Conservation (phyloP, 306 rosid genomes). For the Psophocarpus tetragonolobus region DNA sequence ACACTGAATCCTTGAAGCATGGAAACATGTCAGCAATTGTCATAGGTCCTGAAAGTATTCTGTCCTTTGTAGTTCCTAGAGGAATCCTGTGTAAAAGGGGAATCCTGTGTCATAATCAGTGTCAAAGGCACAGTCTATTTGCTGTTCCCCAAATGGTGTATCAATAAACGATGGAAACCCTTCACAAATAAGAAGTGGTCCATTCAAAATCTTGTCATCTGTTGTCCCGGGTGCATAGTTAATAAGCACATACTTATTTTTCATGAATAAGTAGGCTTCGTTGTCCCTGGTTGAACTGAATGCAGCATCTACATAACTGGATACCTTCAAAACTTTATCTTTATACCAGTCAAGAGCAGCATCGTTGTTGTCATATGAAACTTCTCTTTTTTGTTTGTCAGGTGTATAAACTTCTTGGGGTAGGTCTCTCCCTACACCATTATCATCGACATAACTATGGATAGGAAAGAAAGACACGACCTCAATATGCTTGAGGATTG, state of each 20-base stretch:
- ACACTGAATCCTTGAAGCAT: background rate
- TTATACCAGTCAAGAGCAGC: background rate
- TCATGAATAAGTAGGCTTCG: background rate
- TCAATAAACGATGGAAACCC: background rate
- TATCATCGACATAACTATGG: background rate
- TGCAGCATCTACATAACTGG: background rate
- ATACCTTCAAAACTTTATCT: background rate
- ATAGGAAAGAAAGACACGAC: background rate
- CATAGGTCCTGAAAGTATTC: background rate
- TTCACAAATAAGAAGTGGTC: background rate
- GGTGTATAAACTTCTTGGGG: background rate
- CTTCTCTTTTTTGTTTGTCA: background rate
- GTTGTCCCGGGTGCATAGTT: constrained; percentile 4
- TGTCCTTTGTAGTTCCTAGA: background rate
- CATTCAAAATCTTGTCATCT: background rate
- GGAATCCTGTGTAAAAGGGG: too few relatives aligned
- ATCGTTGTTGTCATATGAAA: background rate
- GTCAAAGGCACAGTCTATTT: constrained; percentile 1
- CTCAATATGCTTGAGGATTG: background rate
- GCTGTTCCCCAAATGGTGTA: background rate
- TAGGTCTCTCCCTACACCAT: background rate
- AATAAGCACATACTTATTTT: background rate
- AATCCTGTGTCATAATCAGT: background rate
- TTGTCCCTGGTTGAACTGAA: background rate
- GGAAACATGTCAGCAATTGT: constrained; percentile 1